These are phyloP conservation scores for Boletus rubroflammeus DNA, from an alignment of 768 basidiomycete genomes.

Conservation along the genomic window DNA sequence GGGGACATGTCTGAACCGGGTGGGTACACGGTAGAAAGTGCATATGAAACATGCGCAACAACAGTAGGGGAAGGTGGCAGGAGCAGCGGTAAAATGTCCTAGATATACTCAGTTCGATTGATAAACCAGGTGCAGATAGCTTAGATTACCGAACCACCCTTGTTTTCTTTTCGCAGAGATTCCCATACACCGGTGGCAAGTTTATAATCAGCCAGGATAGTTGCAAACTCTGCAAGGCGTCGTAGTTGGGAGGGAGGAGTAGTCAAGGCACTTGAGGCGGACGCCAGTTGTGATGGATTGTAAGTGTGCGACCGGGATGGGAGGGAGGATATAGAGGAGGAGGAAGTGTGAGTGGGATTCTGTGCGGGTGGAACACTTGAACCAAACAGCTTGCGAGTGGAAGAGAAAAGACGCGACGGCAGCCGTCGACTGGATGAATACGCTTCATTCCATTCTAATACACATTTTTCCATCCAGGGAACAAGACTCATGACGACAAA, in stretches of 20 bases:
- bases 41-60: conserved; percentile 56
- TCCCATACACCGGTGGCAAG: conserved; percentile 86
- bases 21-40: conserved; percentile 48
- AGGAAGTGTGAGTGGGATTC: conserved; percentile 35
- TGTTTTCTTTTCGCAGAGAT: conserved; percentile 77
- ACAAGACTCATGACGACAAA: conserved; percentile 85
- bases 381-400: conserved; percentile 80
- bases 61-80: conserved; percentile 63
- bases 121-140: not conserved
- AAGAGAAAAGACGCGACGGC: conserved; percentile 83
- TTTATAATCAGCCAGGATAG: conserved; percentile 86
- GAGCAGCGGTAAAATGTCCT: conserved; percentile 83
- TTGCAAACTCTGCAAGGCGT: conserved; percentile 94
- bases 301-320: conserved; percentile 38
- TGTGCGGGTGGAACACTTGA: conserved; percentile 50
- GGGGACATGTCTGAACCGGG: conserved; percentile 49
- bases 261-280: conserved; percentile 11
- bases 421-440: conserved; percentile 73
- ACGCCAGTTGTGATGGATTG: conserved; percentile 31
- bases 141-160: conserved; percentile 69
- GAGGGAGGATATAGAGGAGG: conserved; percentile 38
- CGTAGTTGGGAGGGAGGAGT: conserved; percentile 65
- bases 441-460: conserved; percentile 91
- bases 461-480: conserved; percentile 96
- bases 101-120: conserved; percentile 9